Evolutionary conservation across 805 yeast species (phyloP), one percentile per base, ranked within the genome.

Genomic region (Metschnikowia dekortorum): DNA sequence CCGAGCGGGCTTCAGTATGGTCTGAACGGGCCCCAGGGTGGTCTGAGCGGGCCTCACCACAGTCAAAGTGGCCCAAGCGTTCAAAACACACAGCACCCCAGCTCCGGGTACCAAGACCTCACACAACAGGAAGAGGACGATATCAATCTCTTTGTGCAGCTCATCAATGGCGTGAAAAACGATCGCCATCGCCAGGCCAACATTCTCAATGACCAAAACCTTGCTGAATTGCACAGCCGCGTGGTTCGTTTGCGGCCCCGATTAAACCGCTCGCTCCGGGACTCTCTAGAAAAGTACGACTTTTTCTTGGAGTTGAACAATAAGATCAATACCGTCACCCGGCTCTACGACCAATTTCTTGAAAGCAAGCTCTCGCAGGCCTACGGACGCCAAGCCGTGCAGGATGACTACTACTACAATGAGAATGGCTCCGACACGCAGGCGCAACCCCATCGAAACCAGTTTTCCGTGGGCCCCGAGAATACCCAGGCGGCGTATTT

Each of bases 341-440:
- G 85, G 53, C 71, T 85, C n/a, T 90, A 89, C 60, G 96, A 89
- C 63, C 80, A 79, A 52, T 75, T 86, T 45, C 71, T 89, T 52
- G 96, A 90, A 52, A 54, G 61, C n/a, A 70, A 71, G 52, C 65
- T 71, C 51, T 62, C 56, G 49, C 61, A 63, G 53, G 76, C 75
- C 1, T 72, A 70, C 56, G 66, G 68, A 6, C 63, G 57, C 49
- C 74, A 70, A 39, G 44, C 56, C 16, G 18, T 55, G 14, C 34
- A 33, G 16, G 41, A 28, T 8, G 30, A 14, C n/a, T 14, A 8
- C 32, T 39, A 39, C 11, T 28, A 39, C 28, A 31, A n/a, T 10
- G 26, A 36, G 13, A 13, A 4, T 9, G 34, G 34, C 34, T 9
- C 22, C 22, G 22, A 22, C 5, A 22, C 22, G 5, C 22, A 22